Base-by-base conservation (phyloP, 2,329 filamentous ascomycete genomes). In the Ceratocystis cubensis region DNA sequence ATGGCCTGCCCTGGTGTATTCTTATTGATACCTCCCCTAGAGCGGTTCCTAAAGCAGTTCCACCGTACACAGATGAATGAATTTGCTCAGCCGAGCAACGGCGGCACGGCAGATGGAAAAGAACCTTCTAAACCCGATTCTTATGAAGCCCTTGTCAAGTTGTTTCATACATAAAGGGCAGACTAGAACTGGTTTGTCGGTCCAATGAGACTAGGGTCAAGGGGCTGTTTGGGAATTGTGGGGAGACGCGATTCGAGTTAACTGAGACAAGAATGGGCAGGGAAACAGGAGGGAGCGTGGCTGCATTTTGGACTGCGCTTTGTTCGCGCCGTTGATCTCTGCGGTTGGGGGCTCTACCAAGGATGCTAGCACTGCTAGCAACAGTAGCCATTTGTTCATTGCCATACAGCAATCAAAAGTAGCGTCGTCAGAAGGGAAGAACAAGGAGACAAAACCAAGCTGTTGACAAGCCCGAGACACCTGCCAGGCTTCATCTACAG, bases 391-490 rank as follows among this genome's bases (percentile, higher is more conserved):
- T 20, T 17, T 17, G 46, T 10, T n/a, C n/a, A 22, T 53, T 53
- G 48, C n/a, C 7, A n/a, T 53, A n/a, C 10, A 20, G 22, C 22
- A 20, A 53, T 22, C 28, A 37, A 30, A 4, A 59, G 25, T 30
- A 37, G 28, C 5, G 33, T 56, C 8, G 50, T 56, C 6, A 37
- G 17, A 7, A 33, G 10, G 8, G 7, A 37, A 59, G 48, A 53
- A 3, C 3, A 37, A n/a, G 22, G 3, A 25, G 22, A 22, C 5
- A n/a, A 53, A 53, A n/a, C 4, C 6, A 28, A 6, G 56, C 30
- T 37, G 30, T 59, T 59, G 56, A 59, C 28, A 37, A 59, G 28
- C 56, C 17, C 56, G 17, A 59, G 56, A 37, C 56, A 59, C 28
- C 56, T 37, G 56, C 56, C 17, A 59, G 10, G 56, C n/a, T 17